Evolutionary conservation across 805 yeast genomes (phyloP).

Genomic region (Sugiyamaella lignohabitans): DNA sequence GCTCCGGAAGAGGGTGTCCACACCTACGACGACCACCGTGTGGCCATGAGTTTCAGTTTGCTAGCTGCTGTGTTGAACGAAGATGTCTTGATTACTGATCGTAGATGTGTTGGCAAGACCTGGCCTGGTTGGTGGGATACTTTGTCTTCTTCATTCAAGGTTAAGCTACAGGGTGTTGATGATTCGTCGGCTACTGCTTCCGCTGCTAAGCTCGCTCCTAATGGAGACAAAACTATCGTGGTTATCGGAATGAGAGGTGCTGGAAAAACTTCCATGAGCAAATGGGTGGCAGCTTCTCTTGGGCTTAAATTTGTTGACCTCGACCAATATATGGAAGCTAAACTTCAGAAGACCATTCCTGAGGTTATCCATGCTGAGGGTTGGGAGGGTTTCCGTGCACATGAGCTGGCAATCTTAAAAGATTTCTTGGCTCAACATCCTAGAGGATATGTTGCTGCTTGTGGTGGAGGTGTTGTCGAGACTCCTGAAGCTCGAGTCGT

Average conservation of each 20-base stretch:
- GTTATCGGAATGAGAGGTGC: constrained; percentile 98
- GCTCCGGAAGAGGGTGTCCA: constrained; percentile 60
- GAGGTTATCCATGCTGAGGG: constrained; percentile 56
- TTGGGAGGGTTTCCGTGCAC: constrained; percentile 80
- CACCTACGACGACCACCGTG: constrained; percentile 93
- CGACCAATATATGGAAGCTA: constrained; percentile 63
- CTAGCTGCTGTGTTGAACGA: constrained; percentile 63
- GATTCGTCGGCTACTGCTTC: constrained; percentile 27
- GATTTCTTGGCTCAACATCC: constrained; percentile 40
- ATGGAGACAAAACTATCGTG: constrained; percentile 52
- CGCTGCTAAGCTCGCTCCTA: constrained; percentile 11
- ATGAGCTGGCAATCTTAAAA: constrained; percentile 54
- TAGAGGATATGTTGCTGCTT: constrained; percentile 65
- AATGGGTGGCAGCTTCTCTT: constrained; percentile 64
- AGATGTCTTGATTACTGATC: constrained; percentile 71
- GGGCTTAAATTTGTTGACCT: constrained; percentile 62
- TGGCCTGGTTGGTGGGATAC: constrained; percentile 99
- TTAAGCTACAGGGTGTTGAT: constrained; percentile 66
- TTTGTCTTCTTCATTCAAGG: constrained; percentile 61
- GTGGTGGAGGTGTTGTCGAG: constrained; percentile 97
- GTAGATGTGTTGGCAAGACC: constrained; percentile 92
- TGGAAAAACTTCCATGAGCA: constrained; percentile 83
- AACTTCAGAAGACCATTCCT: constrained; percentile 35
- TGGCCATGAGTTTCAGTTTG: constrained; percentile 93
- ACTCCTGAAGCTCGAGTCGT: constrained; percentile 56